Evolutionary conservation across 768 basidiomycete genomes (phyloP), one percentile per base, ranked within the genome.

Genomic region (Hygrocybe punicea): DNA sequence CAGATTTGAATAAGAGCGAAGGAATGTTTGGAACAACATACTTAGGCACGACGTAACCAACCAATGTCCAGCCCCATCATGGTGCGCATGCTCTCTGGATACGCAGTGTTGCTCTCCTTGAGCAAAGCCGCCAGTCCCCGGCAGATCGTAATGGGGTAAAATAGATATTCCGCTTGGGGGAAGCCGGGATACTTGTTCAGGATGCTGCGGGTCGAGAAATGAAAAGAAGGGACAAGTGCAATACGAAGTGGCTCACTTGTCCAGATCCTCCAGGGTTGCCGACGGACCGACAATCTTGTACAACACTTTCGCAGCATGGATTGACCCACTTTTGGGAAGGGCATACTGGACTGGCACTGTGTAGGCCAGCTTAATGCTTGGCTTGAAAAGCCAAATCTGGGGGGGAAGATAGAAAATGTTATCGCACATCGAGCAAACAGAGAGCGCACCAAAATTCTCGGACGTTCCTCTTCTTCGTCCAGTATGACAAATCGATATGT

Each of bases 321-420:
- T 78, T 5, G 83, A 82, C 6, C 79, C 84, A 48, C 74, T 78
- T 67, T 84, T 83, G 7, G 86, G 81, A 19, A 92, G 76, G 6
- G 81, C 69, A 54, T 81, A 83, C 16, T 81, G 75, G 10, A 73
- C 71, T 6, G 81, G 70, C 8, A 82, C 78, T 45, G 82, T 80
- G 67, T 93, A 95, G 1, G 93, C 84, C 13, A 98, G 71, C 10
- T 82, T 83, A 62, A 98, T 84, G 60, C 80, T 85, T 1, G 94
- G 93, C 70, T 95, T 97, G 81, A 98, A 97, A 19, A 98, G 68
- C 95, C 96, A 98, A 19, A 98, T 78, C 93, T 95, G 65, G 14
- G 21, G 24, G 44, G 45, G 48, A 58, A 57, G 40, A 19, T 36
- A 25, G 25, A 14, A 54, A 58, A 33, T 13, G 1, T 10, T 2